phyloP scores from a whole-genome alignment of 1,139 yeast species.

The Yamadazyma jaroonii region DNA sequence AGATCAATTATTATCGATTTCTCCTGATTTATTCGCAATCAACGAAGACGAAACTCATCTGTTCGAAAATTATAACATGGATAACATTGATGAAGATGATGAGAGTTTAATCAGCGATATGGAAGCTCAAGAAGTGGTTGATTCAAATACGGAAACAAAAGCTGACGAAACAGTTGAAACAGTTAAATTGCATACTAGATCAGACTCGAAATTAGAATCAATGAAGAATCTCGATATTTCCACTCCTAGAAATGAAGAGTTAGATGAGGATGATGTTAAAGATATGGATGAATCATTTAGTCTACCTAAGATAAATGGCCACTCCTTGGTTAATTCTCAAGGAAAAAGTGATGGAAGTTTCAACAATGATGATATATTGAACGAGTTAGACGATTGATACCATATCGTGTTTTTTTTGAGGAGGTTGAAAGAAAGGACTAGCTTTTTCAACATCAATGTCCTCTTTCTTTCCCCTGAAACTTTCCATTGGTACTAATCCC shows the following conservation, averaged over 20 bases:
- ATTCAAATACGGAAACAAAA: slow-evolving; percentile 2
- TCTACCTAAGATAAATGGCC: slow-evolving; percentile 23
- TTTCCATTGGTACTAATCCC: slow-evolving; percentile 72
- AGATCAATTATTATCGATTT: slow-evolving; percentile 57
- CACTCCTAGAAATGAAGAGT: slow-evolving; percentile 2
- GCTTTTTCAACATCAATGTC: too few relatives aligned
- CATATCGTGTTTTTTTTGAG: too few relatives aligned
- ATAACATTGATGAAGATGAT: slow-evolving; percentile 10
- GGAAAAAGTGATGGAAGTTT: slow-evolving; percentile 7
- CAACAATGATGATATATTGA: slow-evolving; percentile 9
- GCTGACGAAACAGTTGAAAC: slow-evolving; percentile 13
- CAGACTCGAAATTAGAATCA: slow-evolving; percentile 1
- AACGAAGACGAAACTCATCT: slow-evolving; percentile 16
- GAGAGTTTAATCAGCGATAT: slow-evolving; percentile 7
- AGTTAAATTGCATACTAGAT: slow-evolving; percentile 8
- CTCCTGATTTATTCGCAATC: slow-evolving; percentile 51
- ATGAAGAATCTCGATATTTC: slow-evolving; percentile 7
- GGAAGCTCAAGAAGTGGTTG: slow-evolving; percentile 2
- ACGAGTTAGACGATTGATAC: slow-evolving; percentile 5
- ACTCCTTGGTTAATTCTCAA: slow-evolving; percentile 10
- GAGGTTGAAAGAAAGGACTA: too few relatives aligned
- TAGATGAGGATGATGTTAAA: slow-evolving; percentile 5
- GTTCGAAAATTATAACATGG: slow-evolving; percentile 6
- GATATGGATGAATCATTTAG: slow-evolving; percentile 29
- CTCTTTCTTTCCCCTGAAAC: slow-evolving; percentile 26